phyloP scores from a whole-genome alignment of 2,329 filamentous ascomycete species.

The Aspergillus ochraceus region DNA sequence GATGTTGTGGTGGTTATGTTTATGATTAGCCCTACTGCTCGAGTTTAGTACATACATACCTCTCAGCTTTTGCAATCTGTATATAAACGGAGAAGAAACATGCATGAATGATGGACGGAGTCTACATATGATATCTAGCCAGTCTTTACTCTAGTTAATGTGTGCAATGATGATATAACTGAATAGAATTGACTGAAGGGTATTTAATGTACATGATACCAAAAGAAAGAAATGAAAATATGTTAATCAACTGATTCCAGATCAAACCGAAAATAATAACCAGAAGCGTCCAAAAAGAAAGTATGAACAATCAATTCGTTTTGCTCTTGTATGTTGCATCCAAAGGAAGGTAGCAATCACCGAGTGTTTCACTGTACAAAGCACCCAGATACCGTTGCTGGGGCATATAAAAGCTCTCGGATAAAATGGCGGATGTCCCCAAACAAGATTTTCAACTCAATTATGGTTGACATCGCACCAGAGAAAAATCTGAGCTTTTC shows the following conservation, averaged over 20 bases:
- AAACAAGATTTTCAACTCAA: constrained; percentile 1
- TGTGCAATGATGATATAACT: not conserved
- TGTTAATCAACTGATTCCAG: not conserved
- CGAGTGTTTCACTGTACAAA: not conserved
- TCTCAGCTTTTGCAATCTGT: not conserved
- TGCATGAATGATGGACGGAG: not conserved
- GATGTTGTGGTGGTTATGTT: constrained; percentile 1
- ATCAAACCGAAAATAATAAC: not conserved
- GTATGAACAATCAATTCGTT: not conserved
- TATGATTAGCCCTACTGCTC: not conserved
- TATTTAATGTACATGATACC: not conserved
- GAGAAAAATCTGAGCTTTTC: constrained; percentile 10
- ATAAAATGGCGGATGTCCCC: not conserved
- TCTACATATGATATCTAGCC: no score
- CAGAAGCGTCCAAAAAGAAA: not conserved
- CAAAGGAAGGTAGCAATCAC: not conserved
- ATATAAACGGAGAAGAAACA: not conserved
- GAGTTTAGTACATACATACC: not conserved
- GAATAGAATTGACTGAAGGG: not conserved
- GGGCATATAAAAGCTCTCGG: not conserved
- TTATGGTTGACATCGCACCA: constrained; percentile 9
- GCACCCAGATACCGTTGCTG: not conserved
- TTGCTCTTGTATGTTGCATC: not conserved
- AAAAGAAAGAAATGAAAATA: not conserved
- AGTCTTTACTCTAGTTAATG: no score